Conservation (phyloP, 2,329 filamentous ascomycete species). For the Botrytis byssoidea region DNA sequence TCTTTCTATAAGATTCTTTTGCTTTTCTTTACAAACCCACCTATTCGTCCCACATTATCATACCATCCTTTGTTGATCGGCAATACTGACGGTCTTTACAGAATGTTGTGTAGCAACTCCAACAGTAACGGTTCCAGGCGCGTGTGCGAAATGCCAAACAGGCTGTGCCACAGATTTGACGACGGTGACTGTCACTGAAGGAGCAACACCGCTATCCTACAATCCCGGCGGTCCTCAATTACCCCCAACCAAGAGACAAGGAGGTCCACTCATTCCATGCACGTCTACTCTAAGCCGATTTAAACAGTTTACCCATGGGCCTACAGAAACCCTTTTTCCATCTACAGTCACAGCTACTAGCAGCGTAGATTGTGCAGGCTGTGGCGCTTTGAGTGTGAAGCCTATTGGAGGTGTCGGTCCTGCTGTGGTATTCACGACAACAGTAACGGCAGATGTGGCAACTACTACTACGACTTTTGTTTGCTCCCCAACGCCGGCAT, state of each 20-base stretch:
- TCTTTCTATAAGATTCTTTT: neutral
- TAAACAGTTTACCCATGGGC: neutral
- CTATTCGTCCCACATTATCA: neutral
- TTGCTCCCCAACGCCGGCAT: neutral
- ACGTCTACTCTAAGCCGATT: conserved; percentile 3
- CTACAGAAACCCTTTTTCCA: conserved; percentile 12
- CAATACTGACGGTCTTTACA: neutral
- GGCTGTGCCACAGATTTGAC: conserved; percentile 30
- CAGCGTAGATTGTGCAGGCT: conserved; percentile 18
- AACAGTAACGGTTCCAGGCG: conserved; percentile 31
- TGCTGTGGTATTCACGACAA: conserved; percentile 8
- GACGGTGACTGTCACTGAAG: conserved; percentile 12
- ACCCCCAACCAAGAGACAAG: conserved; percentile 1
- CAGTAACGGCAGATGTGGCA: conserved; percentile 7
- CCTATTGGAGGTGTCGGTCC: conserved; percentile 16
- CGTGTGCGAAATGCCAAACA: conserved; percentile 35
- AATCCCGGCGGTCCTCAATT: conserved; percentile 12
- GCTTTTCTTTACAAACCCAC: neutral
- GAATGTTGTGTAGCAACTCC: conserved; percentile 33
- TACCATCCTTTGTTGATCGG: neutral
- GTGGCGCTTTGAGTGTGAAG: conserved; percentile 2
- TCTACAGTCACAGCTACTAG: conserved; percentile 9
- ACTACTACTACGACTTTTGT: conserved; percentile 7
- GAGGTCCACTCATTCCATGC: neutral
- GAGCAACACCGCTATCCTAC: neutral